Conservation (phyloP, 352 stramenopile species). For the Thraustochytrium sp. region DNA sequence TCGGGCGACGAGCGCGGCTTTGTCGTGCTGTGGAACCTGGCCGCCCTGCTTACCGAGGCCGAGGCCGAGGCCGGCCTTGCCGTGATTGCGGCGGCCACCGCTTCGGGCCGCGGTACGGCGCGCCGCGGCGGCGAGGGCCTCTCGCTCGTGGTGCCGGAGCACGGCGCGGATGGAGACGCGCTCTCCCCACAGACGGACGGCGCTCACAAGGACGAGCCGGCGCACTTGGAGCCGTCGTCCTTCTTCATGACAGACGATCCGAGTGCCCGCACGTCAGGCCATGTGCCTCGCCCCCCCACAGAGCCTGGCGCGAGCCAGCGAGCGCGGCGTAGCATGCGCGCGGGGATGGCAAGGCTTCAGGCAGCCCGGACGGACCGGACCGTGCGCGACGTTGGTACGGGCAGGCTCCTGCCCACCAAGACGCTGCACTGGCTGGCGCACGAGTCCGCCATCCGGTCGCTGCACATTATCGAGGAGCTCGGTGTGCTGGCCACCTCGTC, state of each 20-base stretch:
- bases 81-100: too few species aligned
- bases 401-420: not conserved
- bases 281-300: too few species aligned
- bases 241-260: too few species aligned
- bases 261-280: too few species aligned
- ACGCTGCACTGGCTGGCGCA: not conserved
- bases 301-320: not conserved
- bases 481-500: conserved; percentile 13
- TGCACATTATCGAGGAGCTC: not conserved
- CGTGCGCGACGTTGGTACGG: not conserved
- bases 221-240: too few species aligned
- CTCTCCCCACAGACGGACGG: too few species aligned
- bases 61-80: not conserved
- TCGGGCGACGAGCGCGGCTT: conserved; percentile 42
- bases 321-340: not conserved
- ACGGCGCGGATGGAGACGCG: too few species aligned
- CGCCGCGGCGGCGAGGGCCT: too few species aligned
- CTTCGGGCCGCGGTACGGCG: too few species aligned
- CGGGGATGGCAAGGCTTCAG: not conserved
- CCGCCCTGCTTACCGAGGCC: not conserved
- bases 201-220: too few species aligned
- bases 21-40: conserved; percentile 35
- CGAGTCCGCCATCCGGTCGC: not conserved
- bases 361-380: not conserved
- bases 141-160: too few species aligned